Evolutionary conservation across 2,329 filamentous ascomycete species (phyloP).

Genomic region (Sporothrix mexicana): DNA sequence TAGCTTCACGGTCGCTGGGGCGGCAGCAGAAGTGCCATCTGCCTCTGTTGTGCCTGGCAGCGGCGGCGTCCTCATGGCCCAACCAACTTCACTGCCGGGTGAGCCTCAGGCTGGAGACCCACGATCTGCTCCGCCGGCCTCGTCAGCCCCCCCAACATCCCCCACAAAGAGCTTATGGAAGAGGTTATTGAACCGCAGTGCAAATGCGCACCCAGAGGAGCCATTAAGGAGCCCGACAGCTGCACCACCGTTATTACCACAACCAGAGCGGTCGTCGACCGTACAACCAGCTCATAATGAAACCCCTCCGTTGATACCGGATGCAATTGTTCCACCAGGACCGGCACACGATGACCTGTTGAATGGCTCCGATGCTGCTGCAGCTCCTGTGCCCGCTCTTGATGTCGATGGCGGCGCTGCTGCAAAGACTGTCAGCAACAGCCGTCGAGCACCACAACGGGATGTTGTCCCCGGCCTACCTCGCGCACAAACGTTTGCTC

Average conservation of each 20-base stretch:
- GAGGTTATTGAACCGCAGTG: conserved; percentile 32
- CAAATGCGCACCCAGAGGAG: background rate
- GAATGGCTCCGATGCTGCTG: background rate
- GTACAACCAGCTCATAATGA: background rate
- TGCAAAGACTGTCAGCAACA: conserved; percentile 31
- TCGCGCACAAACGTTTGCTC: conserved; percentile 77
- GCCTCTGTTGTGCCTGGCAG: conserved; percentile 31
- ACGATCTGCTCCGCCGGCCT: conserved; percentile 33
- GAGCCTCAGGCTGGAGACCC: conserved; percentile 20
- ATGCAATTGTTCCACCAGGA: background rate
- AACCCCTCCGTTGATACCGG: background rate
- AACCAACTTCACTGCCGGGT: conserved; percentile 21
- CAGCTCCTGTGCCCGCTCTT: background rate
- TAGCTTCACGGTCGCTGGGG: conserved; percentile 9
- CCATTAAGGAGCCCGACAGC: background rate
- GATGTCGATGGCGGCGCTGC: conserved; percentile 15
- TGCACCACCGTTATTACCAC: background rate
- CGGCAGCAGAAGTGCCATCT: conserved; percentile 31
- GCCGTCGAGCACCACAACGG: conserved; percentile 53
- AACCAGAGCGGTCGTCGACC: background rate
- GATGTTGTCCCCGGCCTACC: conserved; percentile 80
- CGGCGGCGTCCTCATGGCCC: conserved; percentile 33
- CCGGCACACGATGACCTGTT: background rate
- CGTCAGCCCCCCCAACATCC: conserved; percentile 37
- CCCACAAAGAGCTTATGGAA: conserved; percentile 39